Evolutionary conservation across 306 rosid genomes (phyloP), one percentile per base, ranked within the genome.

Genomic region (Parietaria judaica): DNA sequence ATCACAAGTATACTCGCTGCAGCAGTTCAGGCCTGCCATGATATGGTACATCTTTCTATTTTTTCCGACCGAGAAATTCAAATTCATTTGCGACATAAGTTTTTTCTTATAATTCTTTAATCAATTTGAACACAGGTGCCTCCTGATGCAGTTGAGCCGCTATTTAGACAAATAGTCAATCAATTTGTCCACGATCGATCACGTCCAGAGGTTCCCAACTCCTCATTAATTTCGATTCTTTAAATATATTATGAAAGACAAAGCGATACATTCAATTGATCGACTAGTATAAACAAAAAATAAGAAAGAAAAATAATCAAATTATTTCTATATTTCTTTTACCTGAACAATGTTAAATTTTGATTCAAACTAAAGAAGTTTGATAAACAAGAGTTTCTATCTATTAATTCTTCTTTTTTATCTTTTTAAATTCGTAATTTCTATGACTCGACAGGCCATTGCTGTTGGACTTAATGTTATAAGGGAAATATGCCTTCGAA

Each of bases 1-100:
- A 72, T 91, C 49, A 87, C 91, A 31, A 78, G 60, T 75, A 83
- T 87, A 77, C 86, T 91, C 70, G 96, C 97, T 36, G 84, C 96
- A 55, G 89, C 77, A 68, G 89, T 88, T 70, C 96, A 87, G 75
- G 80, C 98, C 31, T 87, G 98, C 80, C 98, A 91, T 77, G 96
- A 91, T 68, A 78, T 83, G 98, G 98, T 91, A 81, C 44, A 45
- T 58, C 17, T 52, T 50, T 59, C 56, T 71, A 55, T 64, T 8
- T 55, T 53, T 35, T n/a, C 10, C 5, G 4, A n/a, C 15, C 10
- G 53, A n/a, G 14, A 49, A 49, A 49, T n/a, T 48, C 49, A 23
- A 69, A 36, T n/a, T 58, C 38, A 11, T 14, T 75, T 9, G 31
- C 2, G 60, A 50, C 49, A 44, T n/a, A 43, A 12, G 11, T 61